Evolutionary conservation across 2,329 filamentous ascomycete species (phyloP), one percentile per base, ranked within the genome.

Genomic region (Fusarium nurragi): DNA sequence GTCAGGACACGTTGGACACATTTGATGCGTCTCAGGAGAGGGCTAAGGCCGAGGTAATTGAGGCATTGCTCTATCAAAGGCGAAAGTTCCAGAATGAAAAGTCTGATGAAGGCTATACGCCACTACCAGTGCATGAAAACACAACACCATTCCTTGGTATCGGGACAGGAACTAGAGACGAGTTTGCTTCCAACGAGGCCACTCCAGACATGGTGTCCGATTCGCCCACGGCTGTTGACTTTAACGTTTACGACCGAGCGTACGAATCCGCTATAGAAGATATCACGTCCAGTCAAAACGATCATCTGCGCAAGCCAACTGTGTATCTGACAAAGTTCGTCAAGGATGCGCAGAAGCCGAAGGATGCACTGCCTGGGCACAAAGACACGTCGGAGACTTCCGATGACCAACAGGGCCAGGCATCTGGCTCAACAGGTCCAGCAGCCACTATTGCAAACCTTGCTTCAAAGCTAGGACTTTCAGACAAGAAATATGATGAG

Each of bases 191-290:
- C 37, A 76, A 79, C 52, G 74, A 77, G 22, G 68, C 74, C 11
- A 77, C 77, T 14, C 77, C 77, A 4, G 76, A 83, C 21, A 75
- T 90, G 6, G 88, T 97, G 37, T 92, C 91, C 26, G 93, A 97
- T 76, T 96, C 92, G 2, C 94, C 94, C 4, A 90, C 90, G 0
- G 90, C 89, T 2, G 91, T 92, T 7, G 93, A 96, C 60, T 92
- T 92, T 69, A 89, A 95, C 73, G 90, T 98, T 56, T 97, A 97
- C 75, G 92, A 97, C 75, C 87, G 86, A 1, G 94, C 94, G 1
- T 97, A 97, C 74, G 88, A 92, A 72, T 73, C 74, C 19, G 86
- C 91, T 60, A 92, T 97, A 77, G 86, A 95, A 25, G 85, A 89
- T 16, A 94, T 97, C 70, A 79, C 77, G 68, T 71, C 79, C 25